These are phyloP conservation scores for Piper longum DNA, from an alignment of 164 flowering plant species.

Conservation along the genomic window DNA sequence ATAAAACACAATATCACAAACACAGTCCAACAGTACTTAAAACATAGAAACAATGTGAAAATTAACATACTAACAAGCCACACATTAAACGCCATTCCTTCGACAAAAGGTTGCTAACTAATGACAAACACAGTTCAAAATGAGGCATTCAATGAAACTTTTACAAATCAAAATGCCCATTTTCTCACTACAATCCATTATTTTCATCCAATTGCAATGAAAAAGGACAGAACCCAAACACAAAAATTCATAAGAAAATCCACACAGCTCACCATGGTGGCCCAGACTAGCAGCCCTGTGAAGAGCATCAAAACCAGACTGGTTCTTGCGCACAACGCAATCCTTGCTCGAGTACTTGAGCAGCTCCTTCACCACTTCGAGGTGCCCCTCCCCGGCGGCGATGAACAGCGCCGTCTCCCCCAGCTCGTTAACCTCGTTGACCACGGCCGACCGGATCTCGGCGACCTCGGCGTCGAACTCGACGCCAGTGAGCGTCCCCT, in stretches of 20 bases:
- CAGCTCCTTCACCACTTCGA: conserved; percentile 33
- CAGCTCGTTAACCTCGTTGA: conserved; percentile 42
- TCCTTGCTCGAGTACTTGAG: conserved; percentile 31
- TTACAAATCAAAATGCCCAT: too few relatives aligned
- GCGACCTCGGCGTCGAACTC: conserved; percentile 72
- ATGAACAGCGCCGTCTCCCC: conserved; percentile 36
- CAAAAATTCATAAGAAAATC: background rate
- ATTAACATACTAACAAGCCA: too few relatives aligned
- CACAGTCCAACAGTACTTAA: too few relatives aligned
- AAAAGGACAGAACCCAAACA: background rate
- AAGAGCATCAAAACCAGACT: conserved; percentile 46
- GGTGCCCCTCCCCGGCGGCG: conserved; percentile 34
- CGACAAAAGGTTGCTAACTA: too few relatives aligned
- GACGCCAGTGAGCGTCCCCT: conserved; percentile 27
- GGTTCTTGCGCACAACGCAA: conserved; percentile 35
- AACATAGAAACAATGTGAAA: too few relatives aligned
- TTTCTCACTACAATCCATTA: too few relatives aligned
- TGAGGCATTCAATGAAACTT: too few relatives aligned
- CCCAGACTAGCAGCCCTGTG: conserved; percentile 66
- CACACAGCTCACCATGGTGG: conserved; percentile 33
- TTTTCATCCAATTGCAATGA: background rate
- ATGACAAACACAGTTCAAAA: too few relatives aligned
- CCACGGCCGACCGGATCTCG: conserved; percentile 37
- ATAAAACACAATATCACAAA: too few relatives aligned
- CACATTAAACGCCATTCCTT: too few relatives aligned